Evolutionary conservation across 2,329 filamentous ascomycete species (phyloP).

Genomic region (Colletotrichum filicis): DNA sequence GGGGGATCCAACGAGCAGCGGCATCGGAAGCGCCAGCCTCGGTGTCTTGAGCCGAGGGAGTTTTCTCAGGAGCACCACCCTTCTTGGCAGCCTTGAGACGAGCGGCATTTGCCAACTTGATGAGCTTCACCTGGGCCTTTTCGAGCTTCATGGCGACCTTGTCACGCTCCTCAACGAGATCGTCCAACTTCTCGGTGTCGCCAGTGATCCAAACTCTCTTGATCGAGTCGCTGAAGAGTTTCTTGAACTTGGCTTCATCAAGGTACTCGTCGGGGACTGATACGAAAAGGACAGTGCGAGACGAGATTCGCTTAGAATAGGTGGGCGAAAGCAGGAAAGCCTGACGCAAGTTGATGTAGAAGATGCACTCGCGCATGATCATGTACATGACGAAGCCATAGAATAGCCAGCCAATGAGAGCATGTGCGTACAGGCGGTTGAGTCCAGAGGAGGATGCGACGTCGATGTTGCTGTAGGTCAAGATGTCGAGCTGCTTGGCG

Average conservation of each 20-base stretch:
- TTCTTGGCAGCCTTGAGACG: constrained; percentile 77
- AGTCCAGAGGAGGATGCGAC: constrained; percentile 58
- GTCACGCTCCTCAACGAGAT: constrained; percentile 85
- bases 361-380: constrained; percentile 88
- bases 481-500: constrained; percentile 75
- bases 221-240: constrained; percentile 84
- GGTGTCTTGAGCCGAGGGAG: constrained; percentile 64
- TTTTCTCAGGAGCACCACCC: constrained; percentile 53
- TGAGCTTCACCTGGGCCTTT: constrained; percentile 85
- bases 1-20: constrained; percentile 80
- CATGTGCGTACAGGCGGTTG: constrained; percentile 83
- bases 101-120: constrained; percentile 80
- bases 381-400: constrained; percentile 90
- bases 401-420: constrained; percentile 84
- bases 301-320: constrained; percentile 87
- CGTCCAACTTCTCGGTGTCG: constrained; percentile 80
- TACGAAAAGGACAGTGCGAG: constrained; percentile 89
- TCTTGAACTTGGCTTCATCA: constrained; percentile 78
- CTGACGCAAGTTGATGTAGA: constrained; percentile 92
- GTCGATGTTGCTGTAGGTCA: constrained; percentile 82
- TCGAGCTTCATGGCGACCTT: constrained; percentile 85
- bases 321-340: constrained; percentile 89
- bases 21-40: constrained; percentile 74
- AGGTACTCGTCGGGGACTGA: constrained; percentile 84
- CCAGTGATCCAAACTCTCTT: constrained; percentile 86